Evolutionary conservation across 2,329 filamentous ascomycete species (phyloP).

Genomic region (Paramyrothecium roridum): DNA sequence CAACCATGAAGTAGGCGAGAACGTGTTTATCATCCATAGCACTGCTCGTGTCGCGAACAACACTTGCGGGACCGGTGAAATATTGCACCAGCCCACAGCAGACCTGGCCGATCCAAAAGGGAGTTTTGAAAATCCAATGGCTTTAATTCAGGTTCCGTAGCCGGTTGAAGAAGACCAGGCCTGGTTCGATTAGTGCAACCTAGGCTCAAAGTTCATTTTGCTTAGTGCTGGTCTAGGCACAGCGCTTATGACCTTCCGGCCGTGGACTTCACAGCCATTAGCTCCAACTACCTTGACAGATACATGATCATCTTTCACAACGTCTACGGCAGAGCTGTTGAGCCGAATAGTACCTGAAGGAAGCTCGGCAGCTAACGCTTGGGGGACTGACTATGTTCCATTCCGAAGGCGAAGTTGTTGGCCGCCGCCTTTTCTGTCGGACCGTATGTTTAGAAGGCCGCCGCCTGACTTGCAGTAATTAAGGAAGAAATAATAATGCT

Average conservation of each 20-base stretch:
- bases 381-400: conserved; percentile 41
- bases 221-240: conserved; percentile 43
- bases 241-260: conserved; percentile 45
- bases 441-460: conserved; percentile 49
- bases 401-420: conserved; percentile 47
- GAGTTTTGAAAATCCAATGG: conserved; percentile 36
- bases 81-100: conserved; percentile 44
- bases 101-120: conserved; percentile 34
- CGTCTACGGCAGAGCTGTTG: conserved; percentile 21
- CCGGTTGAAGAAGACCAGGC: conserved; percentile 24
- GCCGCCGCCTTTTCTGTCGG: conserved; percentile 48
- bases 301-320: conserved; percentile 19
- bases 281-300: conserved; percentile 17
- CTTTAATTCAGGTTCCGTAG: conserved; percentile 49
- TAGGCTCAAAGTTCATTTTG: conserved; percentile 43
- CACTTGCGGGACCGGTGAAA: conserved; percentile 39
- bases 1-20: conserved; percentile 36
- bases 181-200: conserved; percentile 38
- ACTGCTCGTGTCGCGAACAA: conserved; percentile 40
- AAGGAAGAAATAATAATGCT: conserved; percentile 51
- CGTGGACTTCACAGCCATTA: conserved; percentile 20
- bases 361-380: conserved; percentile 31
- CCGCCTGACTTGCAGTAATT: conserved; percentile 51
- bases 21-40: conserved; percentile 22
- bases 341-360: conserved; percentile 21